Base-by-base conservation (phyloP, 2,329 filamentous ascomycete genomes). In the Emericellopsis atlantica region DNA sequence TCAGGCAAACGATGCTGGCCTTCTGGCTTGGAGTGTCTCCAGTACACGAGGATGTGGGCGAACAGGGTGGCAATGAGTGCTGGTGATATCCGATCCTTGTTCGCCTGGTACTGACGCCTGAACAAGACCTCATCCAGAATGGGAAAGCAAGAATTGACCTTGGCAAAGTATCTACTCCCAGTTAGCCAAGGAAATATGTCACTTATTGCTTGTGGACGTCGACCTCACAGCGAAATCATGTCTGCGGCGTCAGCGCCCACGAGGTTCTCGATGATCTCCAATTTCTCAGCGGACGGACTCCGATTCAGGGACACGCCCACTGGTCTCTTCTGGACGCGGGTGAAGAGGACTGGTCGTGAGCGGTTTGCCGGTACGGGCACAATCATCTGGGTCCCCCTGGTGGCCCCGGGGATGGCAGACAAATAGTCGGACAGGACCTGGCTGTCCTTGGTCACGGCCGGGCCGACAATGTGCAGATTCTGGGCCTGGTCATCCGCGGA, bases 341-440 rank as follows among this genome's bases (percentile, higher is more conserved):
- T 69, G 43, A 71, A 71, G 8, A 69, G 46, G 1, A 71, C 63
- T 0, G 67, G 66, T 4, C 52, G 47, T 3, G 57, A 59, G 23
- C 49, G 49, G 15, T 52, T 50, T 5, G 51, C 54, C 1, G 58
- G 53, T 7, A 53, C 53, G 1, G 55, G 58, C 8, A 55, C 50
- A 6, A 56, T 49, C 44, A 56, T 54, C 22, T 51, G 52, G 2
- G 53, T 58, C 12, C 48, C 52, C 22, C 53, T 47, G 2, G 51
- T 49, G 5, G 53, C 49, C 9, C 51, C 57, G 1, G 50, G 54
- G 24, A 60, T 56, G 5, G 52, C 50, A 6, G 58, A 58, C 43
- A 79, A 66, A 43, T 76, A 76, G 40, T 74, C 68, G n/a, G 75
- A 70, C 36, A 79, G 61, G 10, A 79, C 65, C 40, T 79, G 74